A percentile compares a stretch with the other conserved stretches of the same genome.
These are phyloP conservation scores for Westerdykella sp. DNA, from an alignment of 2,329 filamentous ascomycete species.

Conservation along the genomic window DNA sequence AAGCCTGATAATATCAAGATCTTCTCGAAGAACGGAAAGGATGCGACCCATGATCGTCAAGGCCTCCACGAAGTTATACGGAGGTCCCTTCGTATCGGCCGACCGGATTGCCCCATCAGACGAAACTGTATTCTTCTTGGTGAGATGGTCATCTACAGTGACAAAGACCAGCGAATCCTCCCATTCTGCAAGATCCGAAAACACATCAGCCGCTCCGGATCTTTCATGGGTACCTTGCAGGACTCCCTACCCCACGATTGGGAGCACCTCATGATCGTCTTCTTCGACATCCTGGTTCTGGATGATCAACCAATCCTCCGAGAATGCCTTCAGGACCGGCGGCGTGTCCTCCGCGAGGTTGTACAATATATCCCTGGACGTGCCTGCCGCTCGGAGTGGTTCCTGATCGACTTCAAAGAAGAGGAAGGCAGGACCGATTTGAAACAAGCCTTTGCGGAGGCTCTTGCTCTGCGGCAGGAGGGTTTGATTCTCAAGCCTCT, in stretches of 20 bases:
- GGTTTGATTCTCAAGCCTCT: slow-evolving; percentile 73
- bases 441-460: slow-evolving; percentile 53
- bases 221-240: slow-evolving; percentile 58
- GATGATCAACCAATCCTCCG: slow-evolving; percentile 50
- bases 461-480: slow-evolving; percentile 62
- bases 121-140: slow-evolving; percentile 72
- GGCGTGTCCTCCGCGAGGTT: slow-evolving; percentile 54
- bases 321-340: slow-evolving; percentile 54
- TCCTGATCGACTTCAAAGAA: slow-evolving; percentile 58
- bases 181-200: slow-evolving; percentile 79
- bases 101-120: slow-evolving; percentile 52
- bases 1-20: slow-evolving; percentile 60
- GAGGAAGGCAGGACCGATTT: slow-evolving; percentile 27
- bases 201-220: slow-evolving; percentile 67
- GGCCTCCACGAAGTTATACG: slow-evolving; percentile 59
- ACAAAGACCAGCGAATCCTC: slow-evolving; percentile 57
- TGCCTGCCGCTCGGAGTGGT: slow-evolving; percentile 61
- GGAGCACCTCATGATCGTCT: slow-evolving; percentile 56
- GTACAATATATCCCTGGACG: slow-evolving; percentile 53
- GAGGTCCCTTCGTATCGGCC: slow-evolving; percentile 58
- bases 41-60: slow-evolving; percentile 67
- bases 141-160: slow-evolving; percentile 73
- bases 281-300: slow-evolving; percentile 54
- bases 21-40: slow-evolving; percentile 88
- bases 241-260: slow-evolving; percentile 57